Base-by-base conservation (phyloP, 345 rosid genomes). In the Eucalyptus paniculata region DNA sequence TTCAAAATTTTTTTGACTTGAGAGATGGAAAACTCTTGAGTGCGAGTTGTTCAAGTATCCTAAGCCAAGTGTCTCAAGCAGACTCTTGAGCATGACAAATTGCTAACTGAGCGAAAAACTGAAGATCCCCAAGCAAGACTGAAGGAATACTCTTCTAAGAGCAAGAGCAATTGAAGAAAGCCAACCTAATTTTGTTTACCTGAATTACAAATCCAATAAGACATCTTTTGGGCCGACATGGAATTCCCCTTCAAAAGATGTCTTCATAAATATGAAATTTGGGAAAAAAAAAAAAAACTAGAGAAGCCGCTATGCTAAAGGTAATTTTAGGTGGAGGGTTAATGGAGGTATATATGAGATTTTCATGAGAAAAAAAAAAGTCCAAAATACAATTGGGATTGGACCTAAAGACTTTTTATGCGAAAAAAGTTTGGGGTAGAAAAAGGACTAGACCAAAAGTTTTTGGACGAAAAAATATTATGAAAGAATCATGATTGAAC, bases 1-100 rank as follows among this genome's bases (percentile, higher is more conserved):
- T 56, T 56, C 28, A 56, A 54, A 54, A 8, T 0, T 0, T 0
- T 2, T 23, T 54, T 56, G 5, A 54, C 60, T 23, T 5, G 0
- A 54, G 60, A 54, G 12, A 56, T 23, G 60, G 28, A 56, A 56
- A 56, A 56, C 60, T 56, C 60, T 1, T 5, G 0, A 56, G 28
- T 56, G 12, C 5, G 12, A 56, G 28, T 56, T 56, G 28, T 56
- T 23, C 6, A 1, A 56, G 13, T 26, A 2, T 56, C 62, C 30
- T 24, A 11, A 24, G 6, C 62, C 30, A 11, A 56, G 62, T 56
- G 62, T 56, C 62, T 23, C 62, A 4, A 56, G 62, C 1, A 56
- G 0, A 56, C 62, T 56, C 62, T 11, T 10, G 30, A 56, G 62
- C 30, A 10, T 0, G 9, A 56, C 3, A 56, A 26, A 56, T 9